Evolutionary conservation across 2,329 filamentous ascomycete species (phyloP), one percentile per base, ranked within the genome.

Genomic region (Sporothrix schenckii): DNA sequence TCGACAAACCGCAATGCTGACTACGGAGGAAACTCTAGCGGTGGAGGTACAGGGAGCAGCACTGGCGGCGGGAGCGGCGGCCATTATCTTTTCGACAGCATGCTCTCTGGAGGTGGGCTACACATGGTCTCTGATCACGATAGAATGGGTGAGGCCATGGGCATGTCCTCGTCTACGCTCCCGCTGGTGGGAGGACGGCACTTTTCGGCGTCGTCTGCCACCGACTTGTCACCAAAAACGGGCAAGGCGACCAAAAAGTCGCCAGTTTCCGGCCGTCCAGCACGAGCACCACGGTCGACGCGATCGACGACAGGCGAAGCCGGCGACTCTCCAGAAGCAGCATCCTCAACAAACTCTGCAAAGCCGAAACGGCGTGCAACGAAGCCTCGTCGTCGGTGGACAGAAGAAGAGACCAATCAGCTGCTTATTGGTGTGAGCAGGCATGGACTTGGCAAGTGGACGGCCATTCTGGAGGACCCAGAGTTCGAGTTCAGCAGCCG

Each of bases 401-500:
- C 87, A 0, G 87, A 90, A 72, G 84, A 88, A 70, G 88, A 90
- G 77, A 90, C 88, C 1, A 88, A 86, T 66, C 83, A 88, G 73
- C 80, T 90, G 10, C 77, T 90, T 16, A 79, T 88, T 2, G 88
- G 88, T 0, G 88, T 89, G 39, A 84, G 84, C 74, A 85, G 86
- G 44, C 84, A 90, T 75, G 88, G 88, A 0, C 85, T 90, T 10
- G 88, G 88, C 50, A 88, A 86, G 74, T 90, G 88, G 88, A 89
- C 86, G 10, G 85, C 82, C 70, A 90, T 90, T 44, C 79, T 90
- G 30, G 86, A 88, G 66, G 88, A 90, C 72, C 78, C 83, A 0
- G 84, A 84, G 54, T 90, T 88, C 75, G 81, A 78, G 13, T 90
- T 90, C 79, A 87, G 89, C 74, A 83, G 83, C 19, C 84, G 88